Evolutionary conservation across 768 basidiomycete genomes (phyloP), one percentile per base, ranked within the genome.

Genomic region (Suillus subluteus): DNA sequence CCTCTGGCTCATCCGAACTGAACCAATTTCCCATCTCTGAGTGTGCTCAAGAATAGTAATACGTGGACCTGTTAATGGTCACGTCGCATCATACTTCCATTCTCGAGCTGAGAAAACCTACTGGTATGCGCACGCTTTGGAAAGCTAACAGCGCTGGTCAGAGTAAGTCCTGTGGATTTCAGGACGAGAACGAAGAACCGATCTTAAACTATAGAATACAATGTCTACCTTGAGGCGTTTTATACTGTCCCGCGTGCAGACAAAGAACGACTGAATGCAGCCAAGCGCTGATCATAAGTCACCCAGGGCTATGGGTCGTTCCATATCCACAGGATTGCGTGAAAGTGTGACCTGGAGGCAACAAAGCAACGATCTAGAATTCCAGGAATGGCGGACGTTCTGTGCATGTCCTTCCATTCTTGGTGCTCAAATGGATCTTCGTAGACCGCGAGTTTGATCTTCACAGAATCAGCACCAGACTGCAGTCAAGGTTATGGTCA

Each of bases 1-100:
- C 64, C 40, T 35, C 37, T 32, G 54, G 63, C 4, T n/a, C n/a
- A n/a, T n/a, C n/a, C n/a, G n/a, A n/a, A 61, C 40, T 59, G 58
- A 59, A 59, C 1, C 30, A 5, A 41, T 40, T 40, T 30, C 59
- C 59, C 59, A 61, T 61, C 18, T 61, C 8, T 12, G 26, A 43
- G 18, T 38, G 3, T 4, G 40, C 11, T 61, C 40, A 61, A 61
- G 26, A 61, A 30, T 21, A 26, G 16, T 41, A 6, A 41, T 59
- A 16, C 8, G 40, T 41, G 18, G 26, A 61, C 23, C 58, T 61
- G 18, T 30, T 9, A 21, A 43, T 61, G 11, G 40, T 43, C 26
- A 30, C 40, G 6, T 61, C 59, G 59, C 1, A 61, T 6, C 26
- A 43, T 21, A 6, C 11, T 21, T 41, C 26, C 12, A 21, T 21